A percentile compares a stretch with the other conserved stretches of the same genome.
These are phyloP conservation scores for Sphagnum fallax DNA, from an alignment of 228 moss, liverwort and hornwort species.

Conservation along the genomic window DNA sequence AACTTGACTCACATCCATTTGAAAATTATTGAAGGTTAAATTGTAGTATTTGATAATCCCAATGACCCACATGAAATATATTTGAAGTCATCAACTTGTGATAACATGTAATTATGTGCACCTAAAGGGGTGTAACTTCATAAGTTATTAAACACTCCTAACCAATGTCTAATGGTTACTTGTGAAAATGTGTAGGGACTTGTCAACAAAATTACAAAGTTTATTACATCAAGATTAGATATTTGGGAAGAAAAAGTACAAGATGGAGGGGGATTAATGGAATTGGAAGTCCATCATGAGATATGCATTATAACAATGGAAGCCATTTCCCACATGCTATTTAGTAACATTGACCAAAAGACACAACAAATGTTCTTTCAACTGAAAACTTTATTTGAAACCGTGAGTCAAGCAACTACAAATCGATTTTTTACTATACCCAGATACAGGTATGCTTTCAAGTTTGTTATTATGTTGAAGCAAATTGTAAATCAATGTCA, in stretches of 20 bases:
- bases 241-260: constrained; percentile 24
- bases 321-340: constrained; percentile 27
- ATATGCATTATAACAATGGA: constrained; percentile 23
- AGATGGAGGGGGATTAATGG: constrained; percentile 18
- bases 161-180: too few species aligned
- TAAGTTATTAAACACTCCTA: too few species aligned
- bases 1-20: too few species aligned
- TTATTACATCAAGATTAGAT: constrained; percentile 13
- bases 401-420: constrained; percentile 17
- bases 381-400: constrained; percentile 14
- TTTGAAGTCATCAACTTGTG: too few species aligned
- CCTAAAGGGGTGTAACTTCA: too few species aligned
- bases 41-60: too few species aligned
- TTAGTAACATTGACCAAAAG: constrained; percentile 28
- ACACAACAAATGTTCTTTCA: constrained; percentile 21
- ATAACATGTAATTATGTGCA: too few species aligned
- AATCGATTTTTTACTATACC: constrained; percentile 5
- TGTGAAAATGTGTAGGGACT: constrained; percentile 10
- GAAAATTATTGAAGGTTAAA: too few species aligned
- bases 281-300: constrained; percentile 29
- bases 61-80: too few species aligned
- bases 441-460: too few species aligned
- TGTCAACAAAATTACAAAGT: constrained; percentile 26
- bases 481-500: too few species aligned
- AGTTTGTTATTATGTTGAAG: too few species aligned